These are phyloP conservation scores for Inga oerstediana DNA, from an alignment of 306 rosid genomes.

Conservation along the genomic window DNA sequence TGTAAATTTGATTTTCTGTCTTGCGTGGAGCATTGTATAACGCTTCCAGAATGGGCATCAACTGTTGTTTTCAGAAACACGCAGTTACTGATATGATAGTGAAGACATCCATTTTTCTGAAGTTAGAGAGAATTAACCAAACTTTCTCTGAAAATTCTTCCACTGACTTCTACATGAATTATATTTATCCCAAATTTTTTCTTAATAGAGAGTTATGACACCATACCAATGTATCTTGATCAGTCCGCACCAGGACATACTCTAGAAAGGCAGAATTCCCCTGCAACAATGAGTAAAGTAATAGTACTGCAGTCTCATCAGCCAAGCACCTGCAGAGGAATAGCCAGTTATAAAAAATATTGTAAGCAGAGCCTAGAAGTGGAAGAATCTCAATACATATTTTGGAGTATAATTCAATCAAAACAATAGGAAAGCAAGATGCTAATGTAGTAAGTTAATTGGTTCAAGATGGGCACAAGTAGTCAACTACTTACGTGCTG, in stretches of 20 bases:
- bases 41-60: constrained; percentile 96
- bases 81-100: constrained; percentile 26
- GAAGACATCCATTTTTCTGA: constrained; percentile 14
- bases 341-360: constrained; percentile 11
- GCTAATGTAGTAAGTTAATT: constrained; percentile 1
- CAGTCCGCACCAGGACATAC: constrained; percentile 98
- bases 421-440: constrained; percentile 16
- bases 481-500: constrained; percentile 70
- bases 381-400: not conserved
- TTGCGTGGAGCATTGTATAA: constrained; percentile 81
- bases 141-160: constrained; percentile 17
- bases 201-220: constrained; percentile 27
- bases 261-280: constrained; percentile 94
- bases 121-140: constrained; percentile 15
- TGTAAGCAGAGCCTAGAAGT: not conserved
- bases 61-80: constrained; percentile 61
- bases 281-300: constrained; percentile 92
- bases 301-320: constrained; percentile 92
- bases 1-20: constrained; percentile 94
- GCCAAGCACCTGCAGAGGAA: constrained; percentile 71
- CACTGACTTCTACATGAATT: constrained; percentile 18
- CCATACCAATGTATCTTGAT: constrained; percentile 95
- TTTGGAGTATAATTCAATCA: constrained; percentile 17
- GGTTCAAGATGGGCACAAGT: constrained; percentile 20
- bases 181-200: constrained; percentile 20